Evolutionary conservation across 345 rosid species (phyloP).

Genomic region (Eutrema yunnanense): DNA sequence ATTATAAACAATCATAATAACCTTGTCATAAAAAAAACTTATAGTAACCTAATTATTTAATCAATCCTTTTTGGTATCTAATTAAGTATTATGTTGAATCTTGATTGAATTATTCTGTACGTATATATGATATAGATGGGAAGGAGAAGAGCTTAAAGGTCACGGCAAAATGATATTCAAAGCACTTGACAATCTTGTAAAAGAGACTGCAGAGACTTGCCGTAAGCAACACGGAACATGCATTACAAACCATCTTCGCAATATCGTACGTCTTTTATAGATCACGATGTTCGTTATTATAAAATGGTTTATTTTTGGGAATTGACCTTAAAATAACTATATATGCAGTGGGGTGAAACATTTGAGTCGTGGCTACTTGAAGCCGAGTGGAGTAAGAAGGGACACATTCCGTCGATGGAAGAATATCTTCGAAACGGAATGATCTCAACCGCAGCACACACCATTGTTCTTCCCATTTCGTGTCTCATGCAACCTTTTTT

Average conservation of each 20-base stretch:
- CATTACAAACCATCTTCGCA: slow-evolving; percentile 28
- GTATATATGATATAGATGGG: slow-evolving; percentile 46
- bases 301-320: not conserved
- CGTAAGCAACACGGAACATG: slow-evolving; percentile 29
- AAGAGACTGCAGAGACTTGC: slow-evolving; percentile 27
- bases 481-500: slow-evolving; percentile 19
- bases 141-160: slow-evolving; percentile 38
- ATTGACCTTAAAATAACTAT: not conserved
- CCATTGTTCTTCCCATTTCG: slow-evolving; percentile 37
- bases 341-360: slow-evolving; percentile 55
- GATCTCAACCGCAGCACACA: slow-evolving; percentile 44
- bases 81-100: not conserved
- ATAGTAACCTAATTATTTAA: not conserved
- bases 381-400: slow-evolving; percentile 50
- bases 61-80: not conserved
- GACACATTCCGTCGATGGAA: slow-evolving; percentile 27
- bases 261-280: slow-evolving; percentile 31
- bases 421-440: slow-evolving; percentile 48
- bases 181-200: slow-evolving; percentile 43
- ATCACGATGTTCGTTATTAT: not conserved
- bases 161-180: slow-evolving; percentile 41
- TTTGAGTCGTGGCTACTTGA: slow-evolving; percentile 58
- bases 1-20: not conserved
- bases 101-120: not conserved
- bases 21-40: not conserved